Evolutionary conservation across 2,329 filamentous ascomycete species (phyloP).

Genomic region (Raffaelea arxii): DNA sequence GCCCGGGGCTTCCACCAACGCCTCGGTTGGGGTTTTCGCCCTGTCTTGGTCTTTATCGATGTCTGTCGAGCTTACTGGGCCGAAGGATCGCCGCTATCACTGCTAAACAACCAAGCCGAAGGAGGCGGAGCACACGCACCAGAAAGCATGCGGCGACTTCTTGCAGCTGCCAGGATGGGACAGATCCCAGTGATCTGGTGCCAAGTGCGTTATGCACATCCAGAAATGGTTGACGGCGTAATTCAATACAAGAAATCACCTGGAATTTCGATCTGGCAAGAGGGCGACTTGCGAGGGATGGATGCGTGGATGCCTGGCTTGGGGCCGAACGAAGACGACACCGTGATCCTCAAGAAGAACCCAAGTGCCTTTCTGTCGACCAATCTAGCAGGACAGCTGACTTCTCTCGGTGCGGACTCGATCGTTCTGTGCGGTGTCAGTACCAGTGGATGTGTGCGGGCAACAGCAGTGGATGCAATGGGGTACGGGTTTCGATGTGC

Average conservation of each 20-base stretch:
- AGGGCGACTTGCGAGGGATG: constrained; percentile 28
- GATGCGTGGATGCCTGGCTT: constrained; percentile 27
- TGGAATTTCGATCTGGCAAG: constrained; percentile 28
- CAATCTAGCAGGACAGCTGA: constrained; percentile 28
- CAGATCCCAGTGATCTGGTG: constrained; percentile 32
- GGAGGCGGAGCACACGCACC: constrained; percentile 23
- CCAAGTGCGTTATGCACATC: constrained; percentile 29
- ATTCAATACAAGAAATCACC: constrained; percentile 32
- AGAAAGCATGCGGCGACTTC: constrained; percentile 26
- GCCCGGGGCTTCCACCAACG: constrained; percentile 27
- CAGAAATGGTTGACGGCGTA: constrained; percentile 32
- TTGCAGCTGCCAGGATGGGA: constrained; percentile 26
- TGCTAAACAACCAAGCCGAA: constrained; percentile 24
- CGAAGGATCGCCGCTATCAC: constrained; percentile 29
- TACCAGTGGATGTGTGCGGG: constrained; percentile 35
- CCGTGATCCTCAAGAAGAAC: constrained; percentile 31
- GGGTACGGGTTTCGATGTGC: constrained; percentile 32
- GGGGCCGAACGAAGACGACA: constrained; percentile 22
- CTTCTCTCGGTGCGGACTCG: constrained; percentile 26
- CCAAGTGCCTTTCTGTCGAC: constrained; percentile 36
- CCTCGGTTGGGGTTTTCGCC: constrained; percentile 32
- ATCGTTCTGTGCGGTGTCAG: constrained; percentile 36
- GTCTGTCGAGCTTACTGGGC: constrained; percentile 37
- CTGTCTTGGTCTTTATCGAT: constrained; percentile 34
- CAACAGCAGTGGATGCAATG: constrained; percentile 33